Conservation (phyloP, 768 basidiomycete species). For the Rhizopogon roseolus region DNA sequence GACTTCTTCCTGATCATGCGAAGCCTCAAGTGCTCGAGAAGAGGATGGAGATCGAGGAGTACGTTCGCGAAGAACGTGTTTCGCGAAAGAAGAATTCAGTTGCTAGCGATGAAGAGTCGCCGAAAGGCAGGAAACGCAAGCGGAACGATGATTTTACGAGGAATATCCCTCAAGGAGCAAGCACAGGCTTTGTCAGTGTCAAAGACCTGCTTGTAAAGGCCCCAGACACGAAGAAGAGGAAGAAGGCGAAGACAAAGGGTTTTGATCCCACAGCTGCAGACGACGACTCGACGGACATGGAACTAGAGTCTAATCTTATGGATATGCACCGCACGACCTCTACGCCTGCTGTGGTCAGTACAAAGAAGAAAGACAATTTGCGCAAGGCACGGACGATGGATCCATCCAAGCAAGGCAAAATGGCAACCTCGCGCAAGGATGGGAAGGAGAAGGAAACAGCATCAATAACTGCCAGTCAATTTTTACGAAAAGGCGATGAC, state of each 20-base stretch:
- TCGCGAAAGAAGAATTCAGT: conserved; percentile 29
- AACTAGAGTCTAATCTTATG: conserved; percentile 54
- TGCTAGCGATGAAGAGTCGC: conserved; percentile 21
- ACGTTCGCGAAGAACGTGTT: conserved; percentile 47
- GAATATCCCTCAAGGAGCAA: conserved; percentile 74
- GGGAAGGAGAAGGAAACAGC: conserved; percentile 21
- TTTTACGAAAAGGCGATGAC: conserved; percentile 41
- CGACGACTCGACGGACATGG: conserved; percentile 66
- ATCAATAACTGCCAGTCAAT: conserved; percentile 33
- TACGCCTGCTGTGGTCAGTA: conserved; percentile 24
- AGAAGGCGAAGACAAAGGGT: conserved; percentile 31
- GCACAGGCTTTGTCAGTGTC: conserved; percentile 67
- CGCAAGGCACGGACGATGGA: conserved; percentile 43
- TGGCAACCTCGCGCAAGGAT: conserved; percentile 9
- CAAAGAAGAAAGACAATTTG: conserved; percentile 32
- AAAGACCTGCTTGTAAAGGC: conserved; percentile 55
- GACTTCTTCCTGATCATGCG: conserved; percentile 73
- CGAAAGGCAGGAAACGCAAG: conserved; percentile 56
- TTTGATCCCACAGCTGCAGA: conserved; percentile 48
- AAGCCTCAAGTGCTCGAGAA: conserved; percentile 78
- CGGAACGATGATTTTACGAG: conserved; percentile 60
- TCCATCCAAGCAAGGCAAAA: conserved; percentile 16
- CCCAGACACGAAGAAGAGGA: conserved; percentile 39
- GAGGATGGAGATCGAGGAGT: conserved; percentile 76
- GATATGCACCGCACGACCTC: conserved; percentile 47